Evolutionary conservation across 305 asterid genomes (phyloP).

Genomic region (Petunia hybrid): DNA sequence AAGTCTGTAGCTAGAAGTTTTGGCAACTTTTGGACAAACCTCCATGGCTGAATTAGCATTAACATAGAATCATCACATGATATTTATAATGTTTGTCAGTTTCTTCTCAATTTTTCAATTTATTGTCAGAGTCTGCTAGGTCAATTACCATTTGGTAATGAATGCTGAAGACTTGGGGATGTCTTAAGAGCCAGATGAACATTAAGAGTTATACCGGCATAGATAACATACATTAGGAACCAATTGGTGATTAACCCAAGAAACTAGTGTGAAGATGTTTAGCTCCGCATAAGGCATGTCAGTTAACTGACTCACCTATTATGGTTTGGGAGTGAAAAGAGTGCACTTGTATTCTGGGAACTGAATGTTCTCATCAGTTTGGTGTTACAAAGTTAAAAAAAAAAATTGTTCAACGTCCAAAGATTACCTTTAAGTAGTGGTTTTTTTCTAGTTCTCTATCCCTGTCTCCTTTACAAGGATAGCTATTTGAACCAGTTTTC

Average conservation of each 20-base stretch:
- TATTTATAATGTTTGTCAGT: slow-evolving; percentile 7
- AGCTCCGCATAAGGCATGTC: neutral
- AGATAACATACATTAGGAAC: slow-evolving; percentile 22
- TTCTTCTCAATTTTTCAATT: neutral
- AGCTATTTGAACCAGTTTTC: neutral
- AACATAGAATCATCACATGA: slow-evolving; percentile 11
- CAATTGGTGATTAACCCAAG: neutral
- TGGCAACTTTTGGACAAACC: neutral
- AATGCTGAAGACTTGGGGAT: slow-evolving; percentile 5
- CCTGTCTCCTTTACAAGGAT: neutral
- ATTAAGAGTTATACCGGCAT: slow-evolving; percentile 20
- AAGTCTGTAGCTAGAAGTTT: neutral
- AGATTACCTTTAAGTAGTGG: neutral
- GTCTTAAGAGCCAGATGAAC: slow-evolving; percentile 3
- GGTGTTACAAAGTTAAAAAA: slow-evolving; percentile 13
- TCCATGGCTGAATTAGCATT: slow-evolving; percentile 9
- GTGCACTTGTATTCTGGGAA: slow-evolving; percentile 19
- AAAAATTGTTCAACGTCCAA: neutral
- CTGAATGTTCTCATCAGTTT: neutral
- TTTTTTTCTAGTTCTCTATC: neutral
- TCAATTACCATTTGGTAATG: neutral
- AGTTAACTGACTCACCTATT: slow-evolving; percentile 26
- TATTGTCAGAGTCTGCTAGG: slow-evolving; percentile 7
- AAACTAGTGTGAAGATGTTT: slow-evolving; percentile 24
- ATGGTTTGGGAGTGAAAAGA: slow-evolving; percentile 18